Conservation (phyloP, 257 asterid genomes). For the Rehmannia glutinosa region DNA sequence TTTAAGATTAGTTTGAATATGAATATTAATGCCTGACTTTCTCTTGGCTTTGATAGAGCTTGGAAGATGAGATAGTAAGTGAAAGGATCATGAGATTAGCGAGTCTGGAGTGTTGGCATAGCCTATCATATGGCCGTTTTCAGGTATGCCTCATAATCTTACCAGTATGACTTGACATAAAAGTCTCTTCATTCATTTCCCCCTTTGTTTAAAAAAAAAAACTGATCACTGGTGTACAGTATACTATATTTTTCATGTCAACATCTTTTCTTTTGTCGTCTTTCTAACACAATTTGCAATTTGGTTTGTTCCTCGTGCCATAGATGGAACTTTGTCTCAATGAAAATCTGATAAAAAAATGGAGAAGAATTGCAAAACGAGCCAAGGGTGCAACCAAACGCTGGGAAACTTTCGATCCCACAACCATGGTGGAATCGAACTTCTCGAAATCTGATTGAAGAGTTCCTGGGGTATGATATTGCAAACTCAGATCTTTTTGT, state of each 20-base stretch:
- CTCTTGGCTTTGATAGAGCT: constrained; percentile 51
- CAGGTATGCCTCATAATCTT: constrained; percentile 46
- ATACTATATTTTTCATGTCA: background rate
- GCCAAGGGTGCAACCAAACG: constrained; percentile 63
- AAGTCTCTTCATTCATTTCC: background rate
- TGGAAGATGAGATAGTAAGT: constrained; percentile 94
- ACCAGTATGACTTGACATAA: background rate
- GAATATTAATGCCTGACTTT: constrained; percentile 16
- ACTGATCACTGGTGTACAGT: background rate
- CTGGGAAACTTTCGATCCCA: constrained; percentile 53
- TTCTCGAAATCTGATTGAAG: constrained; percentile 81
- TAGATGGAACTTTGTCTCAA: constrained; percentile 90
- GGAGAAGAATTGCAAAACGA: constrained; percentile 78
- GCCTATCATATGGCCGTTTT: constrained; percentile 90
- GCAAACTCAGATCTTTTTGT: background rate
- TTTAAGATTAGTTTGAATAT: constrained; percentile 6
- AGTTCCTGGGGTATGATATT: constrained; percentile 69
- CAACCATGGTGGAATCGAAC: constrained; percentile 57
- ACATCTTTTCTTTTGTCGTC: constrained; percentile 1
- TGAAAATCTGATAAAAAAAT: constrained; percentile 66
- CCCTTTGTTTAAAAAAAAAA: background rate
- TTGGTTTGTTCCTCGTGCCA: constrained; percentile 12
- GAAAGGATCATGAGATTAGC: constrained; percentile 85
- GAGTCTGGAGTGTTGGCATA: constrained; percentile 91
- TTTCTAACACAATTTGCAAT: background rate